phyloP scores from a whole-genome alignment of 306 rosid species.

The Malus domestica region DNA sequence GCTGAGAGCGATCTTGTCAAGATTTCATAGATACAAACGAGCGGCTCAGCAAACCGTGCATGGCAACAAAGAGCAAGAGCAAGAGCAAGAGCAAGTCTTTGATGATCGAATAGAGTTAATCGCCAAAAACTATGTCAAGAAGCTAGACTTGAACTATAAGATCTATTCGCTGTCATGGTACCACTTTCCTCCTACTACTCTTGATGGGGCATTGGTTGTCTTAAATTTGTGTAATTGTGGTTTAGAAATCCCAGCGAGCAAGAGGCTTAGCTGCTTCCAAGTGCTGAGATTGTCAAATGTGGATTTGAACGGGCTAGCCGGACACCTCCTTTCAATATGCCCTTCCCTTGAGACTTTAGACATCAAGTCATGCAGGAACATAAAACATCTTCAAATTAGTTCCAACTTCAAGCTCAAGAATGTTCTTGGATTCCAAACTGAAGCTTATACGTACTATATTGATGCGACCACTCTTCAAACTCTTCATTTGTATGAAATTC shows the following conservation, averaged over 20 bases:
- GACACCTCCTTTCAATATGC: neutral
- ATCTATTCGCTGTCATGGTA: neutral
- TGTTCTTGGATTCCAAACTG: neutral
- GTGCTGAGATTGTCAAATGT: neutral
- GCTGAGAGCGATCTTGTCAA: too few species aligned
- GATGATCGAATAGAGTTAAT: neutral
- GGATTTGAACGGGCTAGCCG: neutral
- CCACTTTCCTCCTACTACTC: neutral
- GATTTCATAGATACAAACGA: too few species aligned
- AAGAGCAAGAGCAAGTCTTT: neutral
- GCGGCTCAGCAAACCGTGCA: too few species aligned
- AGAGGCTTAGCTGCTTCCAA: neutral
- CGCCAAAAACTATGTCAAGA: neutral
- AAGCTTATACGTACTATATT: neutral
- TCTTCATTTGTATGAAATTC: neutral
- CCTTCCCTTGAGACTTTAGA: neutral
- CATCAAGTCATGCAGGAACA: neutral
- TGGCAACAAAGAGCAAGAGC: neutral
- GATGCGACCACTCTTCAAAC: neutral
- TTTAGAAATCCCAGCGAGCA: neutral
- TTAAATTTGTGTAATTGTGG: neutral
- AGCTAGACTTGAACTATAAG: too few species aligned
- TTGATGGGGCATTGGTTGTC: neutral
- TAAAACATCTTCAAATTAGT: neutral
- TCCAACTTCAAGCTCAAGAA: neutral